Evolutionary conservation across 2,329 filamentous ascomycete genomes (phyloP).

Genomic region (Fusarium solani-melongenae): DNA sequence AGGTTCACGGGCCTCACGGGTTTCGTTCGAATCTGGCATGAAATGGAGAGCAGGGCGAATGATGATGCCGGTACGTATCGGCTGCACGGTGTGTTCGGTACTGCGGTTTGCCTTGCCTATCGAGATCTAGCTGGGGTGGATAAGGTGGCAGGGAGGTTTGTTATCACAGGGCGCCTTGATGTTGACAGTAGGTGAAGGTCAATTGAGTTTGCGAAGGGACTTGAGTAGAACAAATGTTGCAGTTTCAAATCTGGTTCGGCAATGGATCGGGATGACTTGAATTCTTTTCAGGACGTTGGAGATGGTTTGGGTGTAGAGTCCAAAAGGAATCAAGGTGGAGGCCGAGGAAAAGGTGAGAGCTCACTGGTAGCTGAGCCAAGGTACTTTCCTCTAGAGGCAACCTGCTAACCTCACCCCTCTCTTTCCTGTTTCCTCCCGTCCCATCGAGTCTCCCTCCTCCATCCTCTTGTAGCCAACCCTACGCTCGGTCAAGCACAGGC

Average conservation of each 20-base stretch:
- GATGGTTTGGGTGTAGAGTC: background rate
- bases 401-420: constrained; percentile 34
- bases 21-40: constrained; percentile 1
- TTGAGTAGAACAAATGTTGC: background rate
- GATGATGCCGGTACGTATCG: constrained; percentile 17
- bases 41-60: background rate
- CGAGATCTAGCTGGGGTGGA: constrained; percentile 22
- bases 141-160: constrained; percentile 11
- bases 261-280: background rate
- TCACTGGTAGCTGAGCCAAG: constrained; percentile 8
- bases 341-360: background rate
- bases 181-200: background rate
- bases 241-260: background rate
- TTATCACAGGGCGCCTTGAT: background rate
- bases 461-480: background rate
- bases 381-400: constrained; percentile 33
- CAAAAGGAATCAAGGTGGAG: background rate
- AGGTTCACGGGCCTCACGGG: background rate
- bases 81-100: constrained; percentile 11
- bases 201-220: background rate
- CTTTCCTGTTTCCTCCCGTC: constrained; percentile 23
- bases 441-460: background rate
- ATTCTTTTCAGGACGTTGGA: background rate
- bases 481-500: constrained; percentile 18
- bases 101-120: constrained; percentile 15